Percentiles rank a stretch among this genome's conserved stretches.
phyloP scores from a whole-genome alignment of 805 yeast genomes.

The Wickerhamiella kurtzmanii region DNA sequence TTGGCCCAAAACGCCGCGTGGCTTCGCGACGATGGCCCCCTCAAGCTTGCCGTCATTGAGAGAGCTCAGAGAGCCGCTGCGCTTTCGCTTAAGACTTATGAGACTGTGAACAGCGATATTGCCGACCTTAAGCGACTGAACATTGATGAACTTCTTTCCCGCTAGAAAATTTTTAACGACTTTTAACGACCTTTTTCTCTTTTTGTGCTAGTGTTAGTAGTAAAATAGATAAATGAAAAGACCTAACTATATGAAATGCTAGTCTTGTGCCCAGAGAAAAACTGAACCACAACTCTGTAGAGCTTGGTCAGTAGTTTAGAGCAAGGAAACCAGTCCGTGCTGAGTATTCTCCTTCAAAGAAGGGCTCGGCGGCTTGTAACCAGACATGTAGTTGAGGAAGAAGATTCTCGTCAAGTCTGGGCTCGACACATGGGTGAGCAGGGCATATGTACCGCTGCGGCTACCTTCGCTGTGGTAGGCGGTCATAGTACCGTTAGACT shows the following conservation, averaged over 20 bases:
- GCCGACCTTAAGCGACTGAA: constrained; percentile 1
- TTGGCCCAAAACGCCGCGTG: constrained; percentile 21
- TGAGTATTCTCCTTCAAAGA: constrained; percentile 25
- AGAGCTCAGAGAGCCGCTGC: constrained; percentile 29
- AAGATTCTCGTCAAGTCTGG: constrained; percentile 55
- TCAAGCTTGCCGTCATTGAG: constrained; percentile 21
- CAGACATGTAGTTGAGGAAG: constrained; percentile 64
- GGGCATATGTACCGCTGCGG: constrained; percentile 13
- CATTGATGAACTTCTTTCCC: not conserved
- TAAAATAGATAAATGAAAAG: too few relatives aligned
- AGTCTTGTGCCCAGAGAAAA: too few relatives aligned
- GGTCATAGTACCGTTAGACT: constrained; percentile 34
- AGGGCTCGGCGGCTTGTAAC: constrained; percentile 50
- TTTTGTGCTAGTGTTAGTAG: not conserved
- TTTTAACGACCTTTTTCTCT: too few relatives aligned
- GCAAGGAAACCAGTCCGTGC: constrained; percentile 8
- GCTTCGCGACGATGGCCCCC: constrained; percentile 24
- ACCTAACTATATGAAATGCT: too few relatives aligned
- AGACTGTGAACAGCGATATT: constrained; percentile 22
- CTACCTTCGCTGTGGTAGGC: constrained; percentile 31
- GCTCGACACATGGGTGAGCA: constrained; percentile 47
- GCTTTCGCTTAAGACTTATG: constrained; percentile 23
- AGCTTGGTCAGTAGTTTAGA: not conserved
- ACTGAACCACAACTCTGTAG: too few relatives aligned
- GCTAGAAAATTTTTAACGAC: too few relatives aligned